A percentile compares a stretch with the other conserved stretches of the same genome.
Evolutionary conservation across 192 early-diverging fungal genomes (phyloP).

Genomic region (Helicostylum pulchrum): DNA sequence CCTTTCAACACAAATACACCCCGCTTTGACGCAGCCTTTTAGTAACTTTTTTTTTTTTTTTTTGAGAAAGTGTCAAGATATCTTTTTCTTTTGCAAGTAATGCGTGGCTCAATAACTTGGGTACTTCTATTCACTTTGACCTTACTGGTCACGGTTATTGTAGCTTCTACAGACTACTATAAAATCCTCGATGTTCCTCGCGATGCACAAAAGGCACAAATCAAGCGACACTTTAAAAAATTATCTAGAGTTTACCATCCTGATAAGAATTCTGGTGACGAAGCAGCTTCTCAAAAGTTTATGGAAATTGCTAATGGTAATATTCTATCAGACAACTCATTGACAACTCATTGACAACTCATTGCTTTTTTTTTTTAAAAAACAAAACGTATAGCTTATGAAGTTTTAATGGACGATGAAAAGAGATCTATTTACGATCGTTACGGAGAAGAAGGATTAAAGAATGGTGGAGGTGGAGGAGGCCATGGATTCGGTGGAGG

Average conservation of each 20-base stretch:
- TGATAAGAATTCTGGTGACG: slow-evolving; percentile 77
- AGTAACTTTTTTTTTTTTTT: too few species aligned
- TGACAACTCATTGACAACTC: slow-evolving; percentile 44
- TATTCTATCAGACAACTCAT: neutral
- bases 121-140: neutral
- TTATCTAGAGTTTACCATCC: slow-evolving; percentile 87
- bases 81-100: neutral
- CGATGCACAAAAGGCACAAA: slow-evolving; percentile 75
- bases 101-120: neutral
- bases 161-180: slow-evolving; percentile 32
- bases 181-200: slow-evolving; percentile 79
- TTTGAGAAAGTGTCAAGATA: neutral
- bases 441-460: slow-evolving; percentile 96
- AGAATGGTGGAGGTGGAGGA: slow-evolving; percentile 58
- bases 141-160: slow-evolving; percentile 9
- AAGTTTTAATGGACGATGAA: slow-evolving; percentile 92
- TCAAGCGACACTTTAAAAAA: slow-evolving; percentile 92
- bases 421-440: slow-evolving; percentile 91
- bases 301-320: slow-evolving; percentile 25
- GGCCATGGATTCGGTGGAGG: slow-evolving; percentile 56
- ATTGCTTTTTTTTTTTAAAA: slow-evolving; percentile 47
- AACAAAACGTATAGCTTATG: slow-evolving; percentile 90
- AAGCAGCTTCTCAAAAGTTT: slow-evolving; percentile 15
- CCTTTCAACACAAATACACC: too few species aligned
- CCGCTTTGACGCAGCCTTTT: too few species aligned